phyloP scores from a whole-genome alignment of 192 early-diverging fungal genomes.

The Allomyces macrogynus region DNA sequence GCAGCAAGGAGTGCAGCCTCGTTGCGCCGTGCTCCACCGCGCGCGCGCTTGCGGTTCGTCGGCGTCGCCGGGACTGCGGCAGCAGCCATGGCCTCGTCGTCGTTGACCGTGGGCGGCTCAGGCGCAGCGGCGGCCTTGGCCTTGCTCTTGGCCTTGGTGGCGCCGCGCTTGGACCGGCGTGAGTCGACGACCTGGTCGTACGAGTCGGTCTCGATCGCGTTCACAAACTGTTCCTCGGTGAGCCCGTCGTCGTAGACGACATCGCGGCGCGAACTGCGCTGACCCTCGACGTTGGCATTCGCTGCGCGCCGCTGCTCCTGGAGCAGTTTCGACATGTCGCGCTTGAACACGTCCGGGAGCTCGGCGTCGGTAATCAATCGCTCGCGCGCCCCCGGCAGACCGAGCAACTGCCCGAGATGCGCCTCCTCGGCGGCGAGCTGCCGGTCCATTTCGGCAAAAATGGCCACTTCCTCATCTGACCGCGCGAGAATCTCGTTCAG shows the following conservation, averaged over 20 bases:
- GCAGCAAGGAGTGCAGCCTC: slow-evolving; percentile 1
- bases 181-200: slow-evolving; percentile 38
- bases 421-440: slow-evolving; percentile 23
- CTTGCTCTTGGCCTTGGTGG: slow-evolving; percentile 1
- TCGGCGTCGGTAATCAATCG: slow-evolving; percentile 70
- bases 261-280: slow-evolving; percentile 47
- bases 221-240: slow-evolving; percentile 84
- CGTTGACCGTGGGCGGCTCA: slow-evolving; percentile 4
- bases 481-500: slow-evolving; percentile 86
- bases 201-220: slow-evolving; percentile 42
- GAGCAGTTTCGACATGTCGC: slow-evolving; percentile 32
- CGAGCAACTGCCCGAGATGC: too few species aligned
- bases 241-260: slow-evolving; percentile 81
- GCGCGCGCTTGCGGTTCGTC: slow-evolving; percentile 7
- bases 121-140: not conserved
- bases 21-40: slow-evolving; percentile 6
- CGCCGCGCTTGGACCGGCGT: slow-evolving; percentile 20
- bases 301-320: slow-evolving; percentile 22
- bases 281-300: slow-evolving; percentile 43
- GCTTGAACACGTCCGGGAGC: slow-evolving; percentile 57
- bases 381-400: slow-evolving; percentile 25
- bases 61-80: slow-evolving; percentile 7
- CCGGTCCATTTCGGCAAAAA: slow-evolving; percentile 56
- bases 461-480: slow-evolving; percentile 48
- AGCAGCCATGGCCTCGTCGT: slow-evolving; percentile 8